A percentile compares a stretch with the other conserved stretches of the same genome.
phyloP scores from a whole-genome alignment of 495 filamentous ascomycete species.

The Achaetomiella virescens region DNA sequence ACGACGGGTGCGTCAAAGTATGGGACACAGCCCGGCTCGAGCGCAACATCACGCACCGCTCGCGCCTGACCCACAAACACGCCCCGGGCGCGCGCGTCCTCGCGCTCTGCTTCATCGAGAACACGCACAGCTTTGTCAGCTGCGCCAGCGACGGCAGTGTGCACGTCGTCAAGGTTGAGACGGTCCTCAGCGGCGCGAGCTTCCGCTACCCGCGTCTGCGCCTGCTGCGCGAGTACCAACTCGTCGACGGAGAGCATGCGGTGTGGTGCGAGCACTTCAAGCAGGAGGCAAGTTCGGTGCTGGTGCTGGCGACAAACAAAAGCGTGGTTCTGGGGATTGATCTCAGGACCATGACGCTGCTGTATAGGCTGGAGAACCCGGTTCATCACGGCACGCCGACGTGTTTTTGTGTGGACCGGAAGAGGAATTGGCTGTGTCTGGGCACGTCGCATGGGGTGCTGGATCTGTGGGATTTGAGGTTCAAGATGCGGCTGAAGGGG shows the following conservation, averaged over 20 bases:
- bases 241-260: slow-evolving; percentile 68
- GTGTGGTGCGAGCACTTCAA: slow-evolving; percentile 93
- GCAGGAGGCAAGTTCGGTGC: slow-evolving; percentile 67
- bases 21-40: slow-evolving; percentile 92
- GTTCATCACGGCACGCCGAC: slow-evolving; percentile 91
- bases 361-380: slow-evolving; percentile 81
- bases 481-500: slow-evolving; percentile 75
- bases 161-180: slow-evolving; percentile 81
- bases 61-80: slow-evolving; percentile 82
- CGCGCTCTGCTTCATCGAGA: slow-evolving; percentile 82
- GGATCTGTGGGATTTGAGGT: slow-evolving; percentile 94
- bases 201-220: slow-evolving; percentile 73
- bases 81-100: slow-evolving; percentile 62
- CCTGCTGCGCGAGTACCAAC: slow-evolving; percentile 71
- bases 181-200: slow-evolving; percentile 49
- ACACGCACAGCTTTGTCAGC: slow-evolving; percentile 87
- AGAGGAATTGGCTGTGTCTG: slow-evolving; percentile 80
- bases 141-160: slow-evolving; percentile 87
- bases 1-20: slow-evolving; percentile 86
- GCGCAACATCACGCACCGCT: slow-evolving; percentile 77
- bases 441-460: slow-evolving; percentile 91
- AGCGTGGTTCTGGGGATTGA: slow-evolving; percentile 79
- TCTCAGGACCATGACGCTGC: slow-evolving; percentile 74
- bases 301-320: slow-evolving; percentile 81
- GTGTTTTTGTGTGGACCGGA: slow-evolving; percentile 81